Evolutionary conservation across 2,329 filamentous ascomycete species (phyloP), one percentile per base, ranked within the genome.

Genomic region (Fusarium hainanense): DNA sequence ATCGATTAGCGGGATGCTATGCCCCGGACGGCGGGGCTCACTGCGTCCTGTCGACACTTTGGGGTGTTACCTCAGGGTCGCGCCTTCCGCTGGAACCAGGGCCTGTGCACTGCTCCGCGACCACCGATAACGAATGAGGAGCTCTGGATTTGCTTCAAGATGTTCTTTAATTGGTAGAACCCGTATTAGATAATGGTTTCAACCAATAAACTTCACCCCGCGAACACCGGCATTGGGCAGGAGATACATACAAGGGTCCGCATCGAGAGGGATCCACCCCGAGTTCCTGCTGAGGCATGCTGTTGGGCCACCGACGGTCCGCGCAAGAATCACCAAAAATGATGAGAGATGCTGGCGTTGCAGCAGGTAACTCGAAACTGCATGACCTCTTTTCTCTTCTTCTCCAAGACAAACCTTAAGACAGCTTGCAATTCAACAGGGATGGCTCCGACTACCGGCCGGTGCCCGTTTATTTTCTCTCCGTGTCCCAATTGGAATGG

Each of bases 1-100:
- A 75, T 75, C 74, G 74, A 74, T 75, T 75, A 75, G 73, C 71
- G 73, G 73, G 70, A 74, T 73, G 69, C 67, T 73, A 74, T 68
- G 72, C 73, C 72, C 72, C 72, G 69, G 72, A 72, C 72, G 58
- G 72, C 72, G 72, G 71, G 72, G 61, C 72, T 71, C 69, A 73
- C 46, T 60, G 50, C 52, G 52, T 66, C 49, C 42, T 54, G 41
- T 68, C 37, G 42, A 47, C 63, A 67, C 30, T 66, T 62, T 68
- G 50, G 67, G 55, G 63, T 66, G 68, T 48, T 69, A 50, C 66
- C 59, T 71, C 57, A 71, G 65, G 65, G 69, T 71, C 65, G 60
- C 68, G 57, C 51, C 68, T 66, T 59, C 68, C 68, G 55, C 55
- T 71, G 32, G 48, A 58, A 58, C 44, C 40, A 46, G 44, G 46